Base-by-base conservation (phyloP, 305 asterid genomes). In the Withania somnifera region DNA sequence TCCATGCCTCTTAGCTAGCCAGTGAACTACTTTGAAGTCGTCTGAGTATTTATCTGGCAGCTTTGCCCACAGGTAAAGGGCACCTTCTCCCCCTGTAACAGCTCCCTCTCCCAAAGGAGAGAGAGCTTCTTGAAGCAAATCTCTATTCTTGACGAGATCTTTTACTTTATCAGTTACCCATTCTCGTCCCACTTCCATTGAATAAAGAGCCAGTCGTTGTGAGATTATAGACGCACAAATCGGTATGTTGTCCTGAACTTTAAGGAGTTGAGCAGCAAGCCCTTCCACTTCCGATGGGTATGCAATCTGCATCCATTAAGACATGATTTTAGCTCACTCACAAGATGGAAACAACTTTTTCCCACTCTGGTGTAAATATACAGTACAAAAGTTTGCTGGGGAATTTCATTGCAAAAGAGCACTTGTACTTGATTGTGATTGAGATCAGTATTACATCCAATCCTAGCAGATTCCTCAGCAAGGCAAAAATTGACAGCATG, bases 201-300 rank as follows among this genome's bases (percentile, higher is more conserved):
- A 89, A 88, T 91, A 89, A n/a, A 96, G 98, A 17, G 98, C 98
- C 22, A 97, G 91, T 22, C 88, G 88, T 60, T 97, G 99, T 68
- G 93, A 87, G 86, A 94, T 91, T 86, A 94, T 89, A 8, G 97
- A 77, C 28, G 99, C 99, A 57, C 99, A 97, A n/a, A 97, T 97
- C 7, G 99, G 99, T 63, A 97, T 97, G 91, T 97, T 97, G 86
- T 97, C 99, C 83, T 97, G 99, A 67, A 93, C 92, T 91, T 97
- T 94, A 20, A 94, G 97, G 84, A 97, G 97, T 82, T 89, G 96
- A 11, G 86, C 95, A 1, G 90, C 84, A 2, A 97, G 86, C 42
- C 94, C 99, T 64, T 92, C 87, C 14, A 94, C 99, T 83, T 88
- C 91, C 6, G 97, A 88, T 67, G 98, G 99, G 88, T 88, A 97